Evolutionary conservation across 192 early-diverging fungal genomes (phyloP), one percentile per base, ranked within the genome.

Genomic region (Gamsiella multidivaricata): DNA sequence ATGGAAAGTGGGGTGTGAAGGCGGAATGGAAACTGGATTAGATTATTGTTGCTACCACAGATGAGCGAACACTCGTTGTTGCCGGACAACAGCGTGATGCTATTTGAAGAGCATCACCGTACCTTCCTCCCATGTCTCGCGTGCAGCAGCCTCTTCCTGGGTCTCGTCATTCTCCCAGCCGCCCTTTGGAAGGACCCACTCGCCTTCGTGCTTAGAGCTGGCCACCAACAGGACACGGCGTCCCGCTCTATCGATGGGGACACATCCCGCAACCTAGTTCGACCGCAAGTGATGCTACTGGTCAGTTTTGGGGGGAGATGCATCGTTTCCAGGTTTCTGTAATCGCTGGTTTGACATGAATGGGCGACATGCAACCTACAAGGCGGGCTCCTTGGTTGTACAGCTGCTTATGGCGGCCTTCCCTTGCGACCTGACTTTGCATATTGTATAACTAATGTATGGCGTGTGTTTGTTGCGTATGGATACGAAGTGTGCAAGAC

Each of bases 111-210:
- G n/a, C n/a, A n/a, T n/a, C n/a, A n/a, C n/a, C n/a, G 15, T 75
- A 84, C 83, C 85, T 82, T 90, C 88, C 73, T 90, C 88, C 80
- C 85, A 90, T 5, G 88, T 90, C 61, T 90, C 88, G 55, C 88
- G 70, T 15, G 64, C 57, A 41, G 88, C 88, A 25, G 87, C 86
- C 45, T 84, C 74, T 65, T 81, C 73, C 36, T 84, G 69, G 17
- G 86, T 84, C 65, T 90, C 88, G 46, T 88, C 84, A 54, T 82
- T 82, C 58, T 90, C 88, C 88, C 88, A 90, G 22, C 88, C 88
- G 28, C 88, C 88, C 60, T 90, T 88, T 15, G 88, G 87, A 32
- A 89, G 37, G 0, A 89, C 83, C 84, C 84, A 89, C 11, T 68
- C 81, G 37, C 72, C 73, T 8, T 78, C 72, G 22, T 86, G 52